Conservation (phyloP, 495 filamentous ascomycete species). For the Pseudevernia furfuracea region DNA sequence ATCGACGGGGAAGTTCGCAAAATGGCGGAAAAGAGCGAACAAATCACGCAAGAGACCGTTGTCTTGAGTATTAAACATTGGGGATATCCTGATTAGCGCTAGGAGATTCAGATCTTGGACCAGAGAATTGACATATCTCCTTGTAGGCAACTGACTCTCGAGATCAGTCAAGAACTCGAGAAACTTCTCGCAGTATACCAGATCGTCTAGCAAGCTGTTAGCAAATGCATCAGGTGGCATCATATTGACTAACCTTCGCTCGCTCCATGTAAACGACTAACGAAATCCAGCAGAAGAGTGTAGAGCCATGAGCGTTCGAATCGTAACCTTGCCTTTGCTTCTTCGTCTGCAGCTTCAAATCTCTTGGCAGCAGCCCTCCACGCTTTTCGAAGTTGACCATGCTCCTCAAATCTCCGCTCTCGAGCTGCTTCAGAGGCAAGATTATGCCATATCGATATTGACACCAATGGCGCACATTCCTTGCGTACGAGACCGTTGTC, state of each 20-base stretch:
- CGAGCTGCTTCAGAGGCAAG: conserved; percentile 64
- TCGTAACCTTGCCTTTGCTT: conserved; percentile 64
- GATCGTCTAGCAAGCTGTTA: conserved; percentile 44
- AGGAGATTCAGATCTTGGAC: conserved; percentile 87
- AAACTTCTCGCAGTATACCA: conserved; percentile 86
- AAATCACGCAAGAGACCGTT: conserved; percentile 80
- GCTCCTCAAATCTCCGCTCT: conserved; percentile 60
- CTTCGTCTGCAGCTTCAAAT: conserved; percentile 80
- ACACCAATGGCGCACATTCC: conserved; percentile 91
- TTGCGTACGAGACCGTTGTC: conserved; percentile 85
- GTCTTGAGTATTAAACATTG: conserved; percentile 62
- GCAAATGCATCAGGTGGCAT: neutral
- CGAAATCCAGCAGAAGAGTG: conserved; percentile 74
- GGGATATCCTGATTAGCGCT: conserved; percentile 71
- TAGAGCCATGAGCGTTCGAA: conserved; percentile 96
- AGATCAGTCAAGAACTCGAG: conserved; percentile 86
- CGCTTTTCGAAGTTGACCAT: conserved; percentile 66
- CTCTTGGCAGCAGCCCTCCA: conserved; percentile 85
- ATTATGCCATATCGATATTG: conserved; percentile 93
- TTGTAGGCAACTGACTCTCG: conserved; percentile 86
- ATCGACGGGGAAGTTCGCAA: conserved; percentile 79
- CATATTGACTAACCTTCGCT: conserved; percentile 29
- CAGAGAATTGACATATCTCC: conserved; percentile 87
- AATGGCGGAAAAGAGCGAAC: conserved; percentile 70
- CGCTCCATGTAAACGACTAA: conserved; percentile 60